phyloP scores from a whole-genome alignment of 2,329 filamentous ascomycete species.

The Microsporum canis region DNA sequence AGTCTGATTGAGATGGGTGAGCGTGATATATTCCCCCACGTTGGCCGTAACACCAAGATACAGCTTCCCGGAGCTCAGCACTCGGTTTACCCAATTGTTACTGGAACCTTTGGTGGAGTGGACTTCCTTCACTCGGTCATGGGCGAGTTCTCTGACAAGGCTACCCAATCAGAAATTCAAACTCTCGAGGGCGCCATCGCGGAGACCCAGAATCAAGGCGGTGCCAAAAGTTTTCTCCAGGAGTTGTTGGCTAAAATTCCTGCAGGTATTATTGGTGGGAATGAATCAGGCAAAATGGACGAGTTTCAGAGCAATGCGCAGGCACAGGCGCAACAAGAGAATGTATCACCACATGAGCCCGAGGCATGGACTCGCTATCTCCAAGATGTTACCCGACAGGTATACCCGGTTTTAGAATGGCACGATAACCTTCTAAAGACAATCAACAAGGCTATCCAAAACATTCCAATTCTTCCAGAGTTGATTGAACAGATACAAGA shows the following conservation, averaged over 20 bases:
- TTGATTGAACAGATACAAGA: slow-evolving; percentile 78
- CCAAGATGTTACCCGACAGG: slow-evolving; percentile 59
- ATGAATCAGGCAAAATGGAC: slow-evolving; percentile 62
- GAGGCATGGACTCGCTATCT: slow-evolving; percentile 76
- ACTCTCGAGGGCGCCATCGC: slow-evolving; percentile 75
- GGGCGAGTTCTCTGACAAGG: slow-evolving; percentile 69
- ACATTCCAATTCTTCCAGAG: slow-evolving; percentile 74
- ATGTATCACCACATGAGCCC: slow-evolving; percentile 64
- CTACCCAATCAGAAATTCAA: slow-evolving; percentile 81
- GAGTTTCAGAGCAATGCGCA: slow-evolving; percentile 68
- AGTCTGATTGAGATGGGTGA: slow-evolving; percentile 80
- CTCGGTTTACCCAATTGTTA: slow-evolving; percentile 69
- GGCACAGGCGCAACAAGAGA: slow-evolving; percentile 59
- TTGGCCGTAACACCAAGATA: slow-evolving; percentile 62
- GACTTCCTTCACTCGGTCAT: slow-evolving; percentile 87
- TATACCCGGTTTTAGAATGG: slow-evolving; percentile 83
- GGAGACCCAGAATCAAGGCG: slow-evolving; percentile 47
- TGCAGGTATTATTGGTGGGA: slow-evolving; percentile 63
- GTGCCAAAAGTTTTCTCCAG: slow-evolving; percentile 62
- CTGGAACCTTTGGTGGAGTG: slow-evolving; percentile 87
- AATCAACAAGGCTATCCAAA: slow-evolving; percentile 67
- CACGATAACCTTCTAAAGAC: slow-evolving; percentile 77
- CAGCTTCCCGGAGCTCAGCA: slow-evolving; percentile 54
- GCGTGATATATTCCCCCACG: slow-evolving; percentile 71
- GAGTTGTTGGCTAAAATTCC: slow-evolving; percentile 74